These are phyloP conservation scores for Lentinula aciculospora DNA, from an alignment of 768 basidiomycete genomes.

Conservation along the genomic window DNA sequence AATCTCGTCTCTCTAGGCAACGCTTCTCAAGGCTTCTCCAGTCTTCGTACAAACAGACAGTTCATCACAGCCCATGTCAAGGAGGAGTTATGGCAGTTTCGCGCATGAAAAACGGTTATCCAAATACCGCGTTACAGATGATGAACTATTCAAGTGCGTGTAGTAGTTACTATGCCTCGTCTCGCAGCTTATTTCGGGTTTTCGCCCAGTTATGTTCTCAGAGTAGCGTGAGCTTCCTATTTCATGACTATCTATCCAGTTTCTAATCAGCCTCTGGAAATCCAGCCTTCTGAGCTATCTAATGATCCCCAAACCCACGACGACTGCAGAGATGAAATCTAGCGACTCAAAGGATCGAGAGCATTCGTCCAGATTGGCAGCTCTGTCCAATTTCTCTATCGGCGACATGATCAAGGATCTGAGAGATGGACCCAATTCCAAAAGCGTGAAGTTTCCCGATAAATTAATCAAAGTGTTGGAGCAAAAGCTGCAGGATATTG, in stretches of 20 bases:
- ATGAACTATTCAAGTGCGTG: constrained; percentile 80
- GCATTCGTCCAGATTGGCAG: constrained; percentile 62
- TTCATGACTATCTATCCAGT: constrained; percentile 9
- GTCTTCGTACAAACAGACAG: neutral
- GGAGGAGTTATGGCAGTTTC: constrained; percentile 68
- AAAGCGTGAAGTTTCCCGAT: constrained; percentile 90
- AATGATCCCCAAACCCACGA: constrained; percentile 50
- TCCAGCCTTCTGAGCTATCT: constrained; percentile 68
- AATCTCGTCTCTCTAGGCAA: neutral
- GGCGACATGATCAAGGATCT: constrained; percentile 80
- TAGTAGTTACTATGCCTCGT: constrained; percentile 13
- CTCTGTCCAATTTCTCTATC: constrained; percentile 62
- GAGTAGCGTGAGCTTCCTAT: constrained; percentile 66
- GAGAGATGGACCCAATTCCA: constrained; percentile 55
- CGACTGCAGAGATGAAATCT: constrained; percentile 21
- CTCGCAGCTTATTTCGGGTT: constrained; percentile 11
- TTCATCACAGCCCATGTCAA: constrained; percentile 45
- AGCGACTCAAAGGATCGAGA: constrained; percentile 52
- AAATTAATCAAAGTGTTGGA: constrained; percentile 89
- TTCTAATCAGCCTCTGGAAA: neutral
- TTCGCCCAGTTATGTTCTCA: constrained; percentile 62
- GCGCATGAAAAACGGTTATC: constrained; percentile 70
- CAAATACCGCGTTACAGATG: constrained; percentile 75
- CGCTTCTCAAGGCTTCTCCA: neutral
- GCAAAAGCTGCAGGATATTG: constrained; percentile 84